A percentile compares a stretch with the other conserved stretches of the same genome.
Evolutionary conservation across 768 basidiomycete species (phyloP).

Genomic region (Paxillus ammoniavirescens): DNA sequence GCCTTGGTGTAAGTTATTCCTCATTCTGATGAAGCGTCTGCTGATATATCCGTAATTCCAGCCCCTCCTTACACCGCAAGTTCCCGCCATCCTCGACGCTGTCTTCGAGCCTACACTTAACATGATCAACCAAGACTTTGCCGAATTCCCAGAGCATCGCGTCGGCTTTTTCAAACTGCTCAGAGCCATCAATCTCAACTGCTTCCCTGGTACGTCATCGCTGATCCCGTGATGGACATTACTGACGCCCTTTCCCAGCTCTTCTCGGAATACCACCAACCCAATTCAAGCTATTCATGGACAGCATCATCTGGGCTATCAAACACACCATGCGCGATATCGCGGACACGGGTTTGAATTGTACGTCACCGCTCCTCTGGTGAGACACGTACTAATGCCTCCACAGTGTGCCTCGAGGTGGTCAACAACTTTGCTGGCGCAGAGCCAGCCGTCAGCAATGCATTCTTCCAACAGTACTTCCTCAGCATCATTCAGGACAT

Average conservation of each 20-base stretch:
- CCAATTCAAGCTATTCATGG: constrained; percentile 98
- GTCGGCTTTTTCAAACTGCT: constrained; percentile 96
- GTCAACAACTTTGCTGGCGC: constrained; percentile 92
- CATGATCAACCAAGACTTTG: constrained; percentile 99
- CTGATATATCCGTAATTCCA: constrained; percentile 32
- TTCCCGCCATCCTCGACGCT: constrained; percentile 92
- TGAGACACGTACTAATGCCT: constrained; percentile 4
- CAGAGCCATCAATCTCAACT: constrained; percentile 86
- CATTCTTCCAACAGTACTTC: constrained; percentile 97
- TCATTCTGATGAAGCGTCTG: not conserved
- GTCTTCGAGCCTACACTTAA: constrained; percentile 95
- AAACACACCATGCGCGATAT: constrained; percentile 99
- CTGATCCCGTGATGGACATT: not conserved
- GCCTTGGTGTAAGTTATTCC: constrained; percentile 71
- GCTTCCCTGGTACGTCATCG: constrained; percentile 83
- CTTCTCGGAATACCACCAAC: constrained; percentile 82
- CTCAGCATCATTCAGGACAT: constrained; percentile 92
- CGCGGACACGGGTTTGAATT: constrained; percentile 82
- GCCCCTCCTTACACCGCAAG: constrained; percentile 87
- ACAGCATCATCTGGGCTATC: constrained; percentile 99
- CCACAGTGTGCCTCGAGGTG: constrained; percentile 84
- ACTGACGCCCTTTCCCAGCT: constrained; percentile 36
- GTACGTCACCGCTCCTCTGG: constrained; percentile 37
- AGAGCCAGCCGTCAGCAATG: constrained; percentile 76
- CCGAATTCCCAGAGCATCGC: constrained; percentile 98